Conservation (phyloP, 2,329 filamentous ascomycete species). For the Trichoderma semiorbis region DNA sequence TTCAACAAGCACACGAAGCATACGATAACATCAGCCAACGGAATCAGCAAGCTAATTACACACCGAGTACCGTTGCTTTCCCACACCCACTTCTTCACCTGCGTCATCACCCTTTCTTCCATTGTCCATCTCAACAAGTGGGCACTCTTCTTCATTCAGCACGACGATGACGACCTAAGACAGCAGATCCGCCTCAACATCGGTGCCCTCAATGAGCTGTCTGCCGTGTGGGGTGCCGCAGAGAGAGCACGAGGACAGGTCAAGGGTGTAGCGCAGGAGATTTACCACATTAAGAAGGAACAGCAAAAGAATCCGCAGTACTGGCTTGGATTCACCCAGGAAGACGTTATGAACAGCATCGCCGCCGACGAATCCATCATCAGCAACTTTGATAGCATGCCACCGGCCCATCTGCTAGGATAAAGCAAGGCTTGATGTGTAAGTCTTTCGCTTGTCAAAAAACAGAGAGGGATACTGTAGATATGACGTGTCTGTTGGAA, state of each 20-base stretch:
- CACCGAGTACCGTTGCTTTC: constrained; percentile 68
- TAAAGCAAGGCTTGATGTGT: not conserved
- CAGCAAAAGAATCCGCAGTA: constrained; percentile 51
- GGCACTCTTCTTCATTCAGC: constrained; percentile 58
- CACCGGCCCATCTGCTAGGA: constrained; percentile 15
- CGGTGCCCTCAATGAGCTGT: constrained; percentile 67
- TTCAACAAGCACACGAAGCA: constrained; percentile 73
- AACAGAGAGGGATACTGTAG: not conserved
- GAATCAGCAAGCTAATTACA: constrained; percentile 71
- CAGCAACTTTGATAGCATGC: constrained; percentile 48
- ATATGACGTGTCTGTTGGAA: not conserved
- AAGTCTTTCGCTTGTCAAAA: not conserved
- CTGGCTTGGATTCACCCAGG: constrained; percentile 53
- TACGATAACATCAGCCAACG: constrained; percentile 73
- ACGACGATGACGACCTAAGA: constrained; percentile 63
- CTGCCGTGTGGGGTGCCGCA: constrained; percentile 70
- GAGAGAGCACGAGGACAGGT: constrained; percentile 68
- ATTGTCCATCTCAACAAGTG: constrained; percentile 81
- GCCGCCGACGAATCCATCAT: constrained; percentile 58
- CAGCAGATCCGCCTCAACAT: constrained; percentile 77
- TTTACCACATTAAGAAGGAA: constrained; percentile 59
- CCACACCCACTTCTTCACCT: constrained; percentile 83
- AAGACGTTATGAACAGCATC: constrained; percentile 53
- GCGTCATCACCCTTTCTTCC: constrained; percentile 72
- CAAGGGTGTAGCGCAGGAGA: constrained; percentile 73